Conservation (phyloP, 495 filamentous ascomycete species). For the Viridothelium virens region DNA sequence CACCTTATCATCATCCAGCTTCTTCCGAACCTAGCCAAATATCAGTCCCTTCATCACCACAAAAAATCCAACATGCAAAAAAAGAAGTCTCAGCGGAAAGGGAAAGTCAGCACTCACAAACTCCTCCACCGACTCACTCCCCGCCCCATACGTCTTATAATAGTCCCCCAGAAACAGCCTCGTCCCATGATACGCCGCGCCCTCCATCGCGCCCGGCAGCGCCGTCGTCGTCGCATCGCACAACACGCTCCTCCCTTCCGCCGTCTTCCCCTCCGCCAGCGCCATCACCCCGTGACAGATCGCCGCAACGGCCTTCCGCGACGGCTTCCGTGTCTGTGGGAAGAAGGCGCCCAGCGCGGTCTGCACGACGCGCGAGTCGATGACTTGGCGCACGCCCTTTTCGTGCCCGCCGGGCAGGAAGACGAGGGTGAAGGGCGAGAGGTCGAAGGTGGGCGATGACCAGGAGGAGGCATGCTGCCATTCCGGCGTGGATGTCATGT, state of each 20-base stretch:
- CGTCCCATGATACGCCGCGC: slow-evolving; percentile 44
- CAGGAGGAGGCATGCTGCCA: slow-evolving; percentile 41
- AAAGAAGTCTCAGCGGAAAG: neutral
- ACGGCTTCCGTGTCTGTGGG: slow-evolving; percentile 41
- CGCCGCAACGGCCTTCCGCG: slow-evolving; percentile 41
- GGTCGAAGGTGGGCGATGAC: slow-evolving; percentile 41
- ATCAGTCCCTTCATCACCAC: neutral
- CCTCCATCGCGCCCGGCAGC: slow-evolving; percentile 45
- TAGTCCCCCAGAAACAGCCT: slow-evolving; percentile 47
- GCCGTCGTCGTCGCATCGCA: slow-evolving; percentile 45
- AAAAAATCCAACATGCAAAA: neutral
- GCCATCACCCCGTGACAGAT: slow-evolving; percentile 51
- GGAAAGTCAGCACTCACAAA: slow-evolving; percentile 28
- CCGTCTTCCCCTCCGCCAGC: slow-evolving; percentile 39
- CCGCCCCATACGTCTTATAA: slow-evolving; percentile 50
- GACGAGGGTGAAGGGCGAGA: slow-evolving; percentile 43
- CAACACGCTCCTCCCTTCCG: slow-evolving; percentile 41
- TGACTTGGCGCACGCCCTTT: slow-evolving; percentile 45
- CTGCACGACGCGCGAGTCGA: slow-evolving; percentile 45
- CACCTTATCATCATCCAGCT: slow-evolving; percentile 36
- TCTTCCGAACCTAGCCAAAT: slow-evolving; percentile 38
- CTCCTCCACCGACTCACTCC: slow-evolving; percentile 44
- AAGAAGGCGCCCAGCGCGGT: slow-evolving; percentile 40
- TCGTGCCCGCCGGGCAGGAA: slow-evolving; percentile 50
- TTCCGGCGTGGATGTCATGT: slow-evolving; percentile 28